Conservation (phyloP, 106 monocot species). For the Agapanthus africanus region DNA sequence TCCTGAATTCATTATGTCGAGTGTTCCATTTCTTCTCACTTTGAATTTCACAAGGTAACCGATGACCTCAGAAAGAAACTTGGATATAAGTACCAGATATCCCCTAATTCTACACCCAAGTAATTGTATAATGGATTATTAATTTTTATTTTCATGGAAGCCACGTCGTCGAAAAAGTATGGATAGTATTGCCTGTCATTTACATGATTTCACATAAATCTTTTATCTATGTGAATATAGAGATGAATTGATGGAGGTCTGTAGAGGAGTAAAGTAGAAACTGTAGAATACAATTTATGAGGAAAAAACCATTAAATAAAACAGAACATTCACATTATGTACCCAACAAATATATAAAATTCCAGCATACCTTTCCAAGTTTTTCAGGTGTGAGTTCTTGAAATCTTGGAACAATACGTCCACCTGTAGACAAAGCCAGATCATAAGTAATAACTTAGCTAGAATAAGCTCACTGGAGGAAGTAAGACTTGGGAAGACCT, state of each 20-base stretch:
- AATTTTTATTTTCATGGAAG: neutral
- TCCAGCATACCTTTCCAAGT: constrained; percentile 66
- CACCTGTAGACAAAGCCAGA: constrained; percentile 41
- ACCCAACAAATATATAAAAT: neutral
- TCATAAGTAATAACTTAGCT: neutral
- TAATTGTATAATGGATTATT: no score
- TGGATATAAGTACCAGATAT: neutral
- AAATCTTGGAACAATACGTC: constrained; percentile 97
- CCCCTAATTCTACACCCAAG: neutral
- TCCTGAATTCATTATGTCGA: neutral
- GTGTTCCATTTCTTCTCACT: neutral
- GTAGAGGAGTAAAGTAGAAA: neutral
- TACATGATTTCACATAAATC: neutral
- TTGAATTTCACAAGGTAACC: neutral
- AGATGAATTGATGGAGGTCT: neutral
- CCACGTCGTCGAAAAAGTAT: neutral
- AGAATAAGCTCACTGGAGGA: neutral
- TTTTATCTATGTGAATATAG: neutral
- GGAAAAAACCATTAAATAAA: neutral
- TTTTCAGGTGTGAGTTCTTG: constrained; percentile 94
- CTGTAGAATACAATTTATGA: neutral
- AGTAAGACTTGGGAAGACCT: constrained; percentile 43
- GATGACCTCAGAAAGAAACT: neutral
- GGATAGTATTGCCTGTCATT: no score
- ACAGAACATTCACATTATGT: neutral